These are phyloP conservation scores for Fusarium anthophilum DNA, from an alignment of 2,329 filamentous ascomycete species.

Conservation along the genomic window DNA sequence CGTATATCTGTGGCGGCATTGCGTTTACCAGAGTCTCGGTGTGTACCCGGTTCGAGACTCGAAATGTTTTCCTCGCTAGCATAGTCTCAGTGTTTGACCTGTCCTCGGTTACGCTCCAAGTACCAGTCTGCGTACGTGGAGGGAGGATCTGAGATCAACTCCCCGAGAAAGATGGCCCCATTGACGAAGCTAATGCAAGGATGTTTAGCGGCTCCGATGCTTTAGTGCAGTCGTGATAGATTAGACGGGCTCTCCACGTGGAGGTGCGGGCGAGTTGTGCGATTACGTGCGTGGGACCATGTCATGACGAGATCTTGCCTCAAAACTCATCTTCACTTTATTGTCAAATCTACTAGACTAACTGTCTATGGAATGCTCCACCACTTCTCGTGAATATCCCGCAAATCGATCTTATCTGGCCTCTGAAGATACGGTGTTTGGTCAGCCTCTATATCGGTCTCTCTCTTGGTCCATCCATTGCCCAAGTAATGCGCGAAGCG, in stretches of 20 bases:
- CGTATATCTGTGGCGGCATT: conserved; percentile 12
- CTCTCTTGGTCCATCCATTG: conserved; percentile 71
- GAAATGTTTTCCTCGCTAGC: neutral
- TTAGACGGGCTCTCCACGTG: conserved; percentile 9
- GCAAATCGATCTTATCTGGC: conserved; percentile 66
- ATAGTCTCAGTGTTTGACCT: neutral
- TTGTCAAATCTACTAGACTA: neutral
- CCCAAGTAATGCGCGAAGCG: conserved; percentile 72
- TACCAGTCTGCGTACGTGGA: neutral
- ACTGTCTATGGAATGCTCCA: conserved; percentile 56
- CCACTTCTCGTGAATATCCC: conserved; percentile 74
- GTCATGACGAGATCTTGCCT: conserved; percentile 6
- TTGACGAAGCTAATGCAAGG: neutral
- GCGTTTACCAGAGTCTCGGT: conserved; percentile 12
- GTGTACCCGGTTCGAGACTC: neutral
- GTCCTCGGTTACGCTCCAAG: neutral
- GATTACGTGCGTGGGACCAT: conserved; percentile 35
- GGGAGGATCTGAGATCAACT: conserved; percentile 5
- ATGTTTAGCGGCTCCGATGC: conserved; percentile 1
- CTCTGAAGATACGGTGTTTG: conserved; percentile 70
- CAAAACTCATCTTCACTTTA: neutral
- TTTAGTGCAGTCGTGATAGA: conserved; percentile 2
- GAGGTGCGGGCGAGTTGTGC: neutral
- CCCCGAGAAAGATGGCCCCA: neutral
- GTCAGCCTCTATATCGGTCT: conserved; percentile 64